Conservation (phyloP, 257 asterid species). For the Plantago ovata region DNA sequence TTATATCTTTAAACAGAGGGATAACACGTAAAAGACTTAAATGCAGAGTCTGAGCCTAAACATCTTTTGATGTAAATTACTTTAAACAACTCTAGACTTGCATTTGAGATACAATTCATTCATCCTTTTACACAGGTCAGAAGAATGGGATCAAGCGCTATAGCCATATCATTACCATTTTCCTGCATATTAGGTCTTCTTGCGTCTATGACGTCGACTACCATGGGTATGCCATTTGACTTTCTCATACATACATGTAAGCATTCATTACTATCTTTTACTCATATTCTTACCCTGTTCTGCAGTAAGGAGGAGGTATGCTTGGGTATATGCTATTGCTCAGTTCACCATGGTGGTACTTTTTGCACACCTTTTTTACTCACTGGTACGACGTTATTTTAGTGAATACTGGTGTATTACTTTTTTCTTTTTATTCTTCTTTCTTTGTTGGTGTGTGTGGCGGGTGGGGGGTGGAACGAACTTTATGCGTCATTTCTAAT, state of each 20-base stretch:
- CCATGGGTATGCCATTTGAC: slow-evolving; percentile 62
- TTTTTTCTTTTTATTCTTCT: slow-evolving; percentile 5
- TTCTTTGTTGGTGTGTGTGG: too few relatives aligned
- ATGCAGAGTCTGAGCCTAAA: too few relatives aligned
- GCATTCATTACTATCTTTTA: background rate
- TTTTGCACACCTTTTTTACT: slow-evolving; percentile 75
- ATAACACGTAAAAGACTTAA: too few relatives aligned
- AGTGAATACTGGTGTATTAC: slow-evolving; percentile 4
- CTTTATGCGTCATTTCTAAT: too few relatives aligned
- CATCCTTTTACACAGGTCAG: slow-evolving; percentile 42
- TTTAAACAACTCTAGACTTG: too few relatives aligned
- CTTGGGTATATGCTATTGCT: slow-evolving; percentile 77
- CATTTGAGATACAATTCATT: background rate
- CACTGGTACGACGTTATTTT: slow-evolving; percentile 54
- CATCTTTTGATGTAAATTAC: too few relatives aligned
- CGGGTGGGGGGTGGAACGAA: too few relatives aligned
- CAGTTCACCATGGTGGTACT: slow-evolving; percentile 80
- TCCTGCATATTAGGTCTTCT: slow-evolving; percentile 95
- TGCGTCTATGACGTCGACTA: slow-evolving; percentile 93
- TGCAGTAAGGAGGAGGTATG: slow-evolving; percentile 65
- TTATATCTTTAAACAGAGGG: too few relatives aligned
- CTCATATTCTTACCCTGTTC: slow-evolving; percentile 8
- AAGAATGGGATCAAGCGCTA: slow-evolving; percentile 83
- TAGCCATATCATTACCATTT: slow-evolving; percentile 88
- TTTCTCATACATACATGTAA: slow-evolving; percentile 3